These are phyloP conservation scores for Aschersonia sp. DNA, from an alignment of 2,329 filamentous ascomycete species.

Conservation along the genomic window DNA sequence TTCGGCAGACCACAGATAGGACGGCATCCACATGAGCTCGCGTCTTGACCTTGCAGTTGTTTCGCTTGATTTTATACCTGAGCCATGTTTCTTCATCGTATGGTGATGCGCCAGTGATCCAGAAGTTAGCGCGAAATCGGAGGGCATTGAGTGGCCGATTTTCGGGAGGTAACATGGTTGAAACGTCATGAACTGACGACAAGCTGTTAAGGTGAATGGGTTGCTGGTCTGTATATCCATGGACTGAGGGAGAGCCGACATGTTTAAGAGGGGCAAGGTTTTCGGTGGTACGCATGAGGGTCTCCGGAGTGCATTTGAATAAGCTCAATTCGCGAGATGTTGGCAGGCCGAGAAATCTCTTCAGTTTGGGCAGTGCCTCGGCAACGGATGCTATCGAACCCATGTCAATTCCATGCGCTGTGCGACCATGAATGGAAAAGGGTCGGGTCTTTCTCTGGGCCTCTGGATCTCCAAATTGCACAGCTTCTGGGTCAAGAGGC, in stretches of 20 bases:
- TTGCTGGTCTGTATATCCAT: constrained; percentile 2
- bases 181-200: neutral
- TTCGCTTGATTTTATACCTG: neutral
- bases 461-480: neutral
- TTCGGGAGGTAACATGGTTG: neutral
- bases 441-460: neutral
- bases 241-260: neutral
- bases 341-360: neutral
- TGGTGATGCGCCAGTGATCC: neutral
- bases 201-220: constrained; percentile 1
- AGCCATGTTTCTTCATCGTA: constrained; percentile 1
- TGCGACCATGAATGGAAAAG: neutral
- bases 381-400: neutral
- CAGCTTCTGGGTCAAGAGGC: neutral
- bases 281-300: neutral
- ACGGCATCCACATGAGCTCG: neutral
- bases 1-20: constrained; percentile 1
- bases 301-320: neutral
- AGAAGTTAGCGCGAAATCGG: constrained; percentile 1
- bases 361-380: neutral
- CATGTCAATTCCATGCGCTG: constrained; percentile 1
- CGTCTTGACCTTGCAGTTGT: neutral
- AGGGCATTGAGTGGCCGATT: constrained; percentile 1
- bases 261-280: constrained; percentile 1
- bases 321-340: neutral